Evolutionary conservation across 2,329 filamentous ascomycete genomes (phyloP).

Genomic region (Epichloe festucae): DNA sequence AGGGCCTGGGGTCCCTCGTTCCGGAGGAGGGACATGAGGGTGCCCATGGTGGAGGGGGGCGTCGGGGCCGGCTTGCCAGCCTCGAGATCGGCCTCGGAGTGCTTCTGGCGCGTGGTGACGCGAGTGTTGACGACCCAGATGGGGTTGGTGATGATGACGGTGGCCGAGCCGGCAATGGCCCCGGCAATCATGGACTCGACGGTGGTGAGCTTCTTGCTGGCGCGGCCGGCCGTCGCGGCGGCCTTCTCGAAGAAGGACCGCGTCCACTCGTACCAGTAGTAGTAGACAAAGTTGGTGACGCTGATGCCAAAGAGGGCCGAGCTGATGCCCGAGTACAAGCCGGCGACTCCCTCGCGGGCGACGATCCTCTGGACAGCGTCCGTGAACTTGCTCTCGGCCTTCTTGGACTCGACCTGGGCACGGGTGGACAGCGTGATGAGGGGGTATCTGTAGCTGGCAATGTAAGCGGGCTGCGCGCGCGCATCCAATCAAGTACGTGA

Average conservation of each 20-base stretch:
- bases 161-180: constrained; percentile 84
- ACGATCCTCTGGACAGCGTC: constrained; percentile 77
- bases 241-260: constrained; percentile 73
- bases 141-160: constrained; percentile 91
- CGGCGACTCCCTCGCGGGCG: constrained; percentile 76
- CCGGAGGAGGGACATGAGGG: constrained; percentile 64
- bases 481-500: neutral
- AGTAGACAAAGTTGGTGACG: constrained; percentile 99
- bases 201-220: constrained; percentile 73
- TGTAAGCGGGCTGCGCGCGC: neutral
- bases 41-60: constrained; percentile 66
- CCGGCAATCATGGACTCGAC: constrained; percentile 91
- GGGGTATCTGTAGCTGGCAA: constrained; percentile 53
- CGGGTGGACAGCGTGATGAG: constrained; percentile 95
- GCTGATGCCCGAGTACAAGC: constrained; percentile 86
- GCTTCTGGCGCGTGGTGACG: constrained; percentile 77
- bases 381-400: constrained; percentile 72
- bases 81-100: constrained; percentile 30
- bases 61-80: constrained; percentile 25
- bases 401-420: constrained; percentile 93
- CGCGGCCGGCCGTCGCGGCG: constrained; percentile 57
- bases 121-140: constrained; percentile 99
- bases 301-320: constrained; percentile 95
- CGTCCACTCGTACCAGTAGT: constrained; percentile 99
- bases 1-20: constrained; percentile 77